A percentile compares a stretch with the other conserved stretches of the same genome.
phyloP scores from a whole-genome alignment of 345 rosid genomes.

The Nephelium lappaceum region DNA sequence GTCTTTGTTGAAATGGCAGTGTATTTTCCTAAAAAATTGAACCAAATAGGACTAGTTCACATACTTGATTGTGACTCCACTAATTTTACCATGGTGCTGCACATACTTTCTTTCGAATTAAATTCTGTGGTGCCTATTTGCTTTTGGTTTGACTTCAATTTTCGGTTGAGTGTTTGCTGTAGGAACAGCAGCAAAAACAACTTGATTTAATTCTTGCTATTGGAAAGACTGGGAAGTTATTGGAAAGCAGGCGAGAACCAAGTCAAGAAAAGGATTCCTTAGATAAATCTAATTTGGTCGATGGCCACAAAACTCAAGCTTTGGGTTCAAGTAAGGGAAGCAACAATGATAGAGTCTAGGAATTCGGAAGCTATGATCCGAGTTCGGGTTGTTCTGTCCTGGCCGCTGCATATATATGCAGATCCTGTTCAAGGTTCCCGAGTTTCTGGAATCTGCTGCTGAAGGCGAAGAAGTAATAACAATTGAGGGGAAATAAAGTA shows the following conservation, averaged over 20 bases:
- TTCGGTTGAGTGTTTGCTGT: constrained; percentile 29
- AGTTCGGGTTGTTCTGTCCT: neutral
- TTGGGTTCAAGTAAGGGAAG: constrained; percentile 28
- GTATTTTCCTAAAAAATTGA: constrained; percentile 1
- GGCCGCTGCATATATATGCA: neutral
- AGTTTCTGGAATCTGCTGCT: constrained; percentile 15
- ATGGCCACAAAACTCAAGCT: constrained; percentile 33
- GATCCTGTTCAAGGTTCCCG: neutral
- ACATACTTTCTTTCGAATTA: neutral
- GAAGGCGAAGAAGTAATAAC: constrained; percentile 14
- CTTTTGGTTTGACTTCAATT: constrained; percentile 15
- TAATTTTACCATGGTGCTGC: neutral
- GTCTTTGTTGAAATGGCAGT: neutral
- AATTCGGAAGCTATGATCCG: constrained; percentile 23
- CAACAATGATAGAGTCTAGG: constrained; percentile 38
- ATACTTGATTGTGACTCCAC: neutral
- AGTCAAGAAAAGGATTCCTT: constrained; percentile 31
- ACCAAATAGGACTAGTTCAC: neutral
- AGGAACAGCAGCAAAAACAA: constrained; percentile 95
- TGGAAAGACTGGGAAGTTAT: constrained; percentile 62
- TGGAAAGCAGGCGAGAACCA: constrained; percentile 44
- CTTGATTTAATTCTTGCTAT: constrained; percentile 84
- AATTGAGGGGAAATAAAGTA: constrained; percentile 1
- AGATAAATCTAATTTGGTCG: constrained; percentile 29
- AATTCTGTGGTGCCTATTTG: neutral